Evolutionary conservation across 176 grass and related monocot genomes (phyloP), one percentile per base, ranked within the genome.

Genomic region (Urochloa ruziziensis): DNA sequence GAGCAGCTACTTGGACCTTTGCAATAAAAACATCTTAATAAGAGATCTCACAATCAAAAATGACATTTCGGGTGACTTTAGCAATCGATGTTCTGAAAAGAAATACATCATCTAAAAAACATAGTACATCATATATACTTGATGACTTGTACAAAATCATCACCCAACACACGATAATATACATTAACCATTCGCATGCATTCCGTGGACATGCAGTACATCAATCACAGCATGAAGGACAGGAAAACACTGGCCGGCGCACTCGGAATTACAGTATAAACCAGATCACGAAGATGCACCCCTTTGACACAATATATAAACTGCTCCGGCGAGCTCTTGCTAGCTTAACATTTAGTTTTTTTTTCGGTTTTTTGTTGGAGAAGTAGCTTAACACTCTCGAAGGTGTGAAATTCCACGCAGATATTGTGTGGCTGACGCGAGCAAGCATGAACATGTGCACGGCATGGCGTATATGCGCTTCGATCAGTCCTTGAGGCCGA

Each of bases 401-500:
- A 30, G 28, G 32, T 40, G 39, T 70, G 43, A 24, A 37, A 44
- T 13, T 46, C 1, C 43, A 48, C 46, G 40, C 8, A 37, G 65
- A 40, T 21, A 10, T 10, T 35, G 7, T 36, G 63, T 36, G 33
- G 63, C 11, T 21, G 64, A n/a, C 17, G 14, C 0, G 33, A 8
- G 25, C 33, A 16, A 3, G 47, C 28, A 21, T 58, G 42, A 57
- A 27, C n/a, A 18, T n/a, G n/a, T 14, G 10, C 43, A 46, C 43
- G 11, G 43, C 12, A 46, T 13, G 43, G 10, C 43, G 43, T 46
- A 14, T 11, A 12, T 12, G 11, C 10, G 43, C 49, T 1, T 90
- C 49, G 86, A 58, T 83, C 67, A 78, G 37, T 33, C 36, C 37
- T 49, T 0, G 3, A 90, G 0, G 39, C 88, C 88, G 48, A 86